Evolutionary conservation across 2,329 filamentous ascomycete genomes (phyloP), one percentile per base, ranked within the genome.

Genomic region (Exophiala mesophila): DNA sequence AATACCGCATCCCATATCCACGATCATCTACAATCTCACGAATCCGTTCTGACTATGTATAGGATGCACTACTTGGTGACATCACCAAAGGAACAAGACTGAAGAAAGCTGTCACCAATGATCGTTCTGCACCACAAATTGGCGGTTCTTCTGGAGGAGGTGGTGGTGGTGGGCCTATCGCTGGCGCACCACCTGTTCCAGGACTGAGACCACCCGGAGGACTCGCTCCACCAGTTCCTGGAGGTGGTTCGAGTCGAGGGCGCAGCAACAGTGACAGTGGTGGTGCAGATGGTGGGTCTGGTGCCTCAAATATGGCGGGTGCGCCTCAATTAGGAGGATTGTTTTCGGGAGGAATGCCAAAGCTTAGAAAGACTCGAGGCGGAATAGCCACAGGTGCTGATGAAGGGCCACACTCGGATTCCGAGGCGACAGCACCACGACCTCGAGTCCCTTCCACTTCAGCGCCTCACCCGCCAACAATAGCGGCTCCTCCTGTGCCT

Each of bases 311-410:
- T 9, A 54, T 65, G 13, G 66, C 66, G 2, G 65, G 78, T 15
- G 78, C 86, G 35, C 88, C 88, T 8, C 90, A 96, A 61, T 65
- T 97, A 8, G 90, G 73, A 20, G 92, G 92, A 1, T 65, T 98
- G 18, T 95, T 98, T 60, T 88, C 86, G 1, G 89, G 88, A 24
- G 92, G 90, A 26, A 97, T 97, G 78, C 92, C 92, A 2, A 97
- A 96, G 68, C 63, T 98, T 58, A 85, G 86, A 63, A 96, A 94
- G 70, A 85, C 88, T 41, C 85, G 88, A 42, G 89, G 86, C 35
- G 84, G 84, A 28, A 72, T 90, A 45, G 77, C 88, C 63, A 90
- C 85, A 1, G 85, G 82, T 62, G 84, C 83, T 53, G 80, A 76
- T 53, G 80, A 80, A 52, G 78, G 87, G 21, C 80, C 86, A 47